Evolutionary conservation across 176 grass and related monocot genomes (phyloP).

Genomic region (Avena insularis): DNA sequence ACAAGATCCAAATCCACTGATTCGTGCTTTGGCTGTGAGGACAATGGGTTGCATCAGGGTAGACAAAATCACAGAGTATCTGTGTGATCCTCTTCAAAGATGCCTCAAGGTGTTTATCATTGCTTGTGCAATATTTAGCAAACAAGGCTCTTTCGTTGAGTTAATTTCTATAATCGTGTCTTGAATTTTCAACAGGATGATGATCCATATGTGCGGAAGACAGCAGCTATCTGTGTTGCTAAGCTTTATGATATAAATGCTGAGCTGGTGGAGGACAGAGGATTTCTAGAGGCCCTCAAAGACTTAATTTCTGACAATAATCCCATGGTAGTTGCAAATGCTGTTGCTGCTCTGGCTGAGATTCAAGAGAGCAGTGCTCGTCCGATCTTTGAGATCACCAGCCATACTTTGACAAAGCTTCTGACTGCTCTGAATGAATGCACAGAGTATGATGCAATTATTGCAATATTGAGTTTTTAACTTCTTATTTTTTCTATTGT

Average conservation of each 20-base stretch:
- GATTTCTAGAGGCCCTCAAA: slow-evolving; percentile 91
- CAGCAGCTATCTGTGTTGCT: slow-evolving; percentile 98
- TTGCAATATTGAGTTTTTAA: slow-evolving; percentile 35
- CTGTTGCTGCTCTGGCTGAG: slow-evolving; percentile 96
- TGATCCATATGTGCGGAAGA: slow-evolving; percentile 98
- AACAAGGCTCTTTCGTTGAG: slow-evolving; percentile 7
- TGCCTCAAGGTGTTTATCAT: slow-evolving; percentile 82
- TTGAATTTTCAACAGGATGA: slow-evolving; percentile 73
- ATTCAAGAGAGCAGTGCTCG: slow-evolving; percentile 84
- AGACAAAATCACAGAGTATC: slow-evolving; percentile 99
- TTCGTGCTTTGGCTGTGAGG: slow-evolving; percentile 98
- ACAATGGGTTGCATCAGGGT: slow-evolving; percentile 99
- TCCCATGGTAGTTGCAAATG: slow-evolving; percentile 99
- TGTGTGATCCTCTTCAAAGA: slow-evolving; percentile 98
- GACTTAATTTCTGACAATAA: slow-evolving; percentile 99
- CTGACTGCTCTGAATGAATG: slow-evolving; percentile 98
- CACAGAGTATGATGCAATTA: slow-evolving; percentile 76
- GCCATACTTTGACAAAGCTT: slow-evolving; percentile 96
- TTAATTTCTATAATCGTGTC: slow-evolving; percentile 14
- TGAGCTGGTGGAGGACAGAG: slow-evolving; percentile 96
- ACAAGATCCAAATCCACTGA: slow-evolving; percentile 97
- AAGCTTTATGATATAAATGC: slow-evolving; percentile 99
- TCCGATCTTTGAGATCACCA: slow-evolving; percentile 94
- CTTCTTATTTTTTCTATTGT: slow-evolving; percentile 6
- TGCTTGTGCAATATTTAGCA: slow-evolving; percentile 28